These are phyloP conservation scores for Pichia exigua DNA, from an alignment of 805 yeast species.

Conservation along the genomic window DNA sequence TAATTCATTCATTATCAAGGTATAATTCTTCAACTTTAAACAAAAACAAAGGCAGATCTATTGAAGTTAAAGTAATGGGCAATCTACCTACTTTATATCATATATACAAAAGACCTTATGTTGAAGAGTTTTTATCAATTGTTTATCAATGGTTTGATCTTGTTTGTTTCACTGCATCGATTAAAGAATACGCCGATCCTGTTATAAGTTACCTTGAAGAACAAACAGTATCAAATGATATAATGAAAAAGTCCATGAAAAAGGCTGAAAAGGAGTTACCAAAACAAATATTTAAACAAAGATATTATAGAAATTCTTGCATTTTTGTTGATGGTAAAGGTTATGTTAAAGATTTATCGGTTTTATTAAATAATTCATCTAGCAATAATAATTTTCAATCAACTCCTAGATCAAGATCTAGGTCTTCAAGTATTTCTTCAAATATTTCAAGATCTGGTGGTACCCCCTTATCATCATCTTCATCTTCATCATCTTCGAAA, in stretches of 20 bases:
- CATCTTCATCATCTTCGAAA: not conserved
- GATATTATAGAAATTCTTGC: slow-evolving; percentile 79
- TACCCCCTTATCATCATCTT: not conserved
- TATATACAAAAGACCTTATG: slow-evolving; percentile 87
- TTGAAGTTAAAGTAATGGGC: slow-evolving; percentile 63
- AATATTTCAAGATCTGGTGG: slow-evolving; percentile 5
- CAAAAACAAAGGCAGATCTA: slow-evolving; percentile 51
- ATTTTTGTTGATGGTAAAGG: slow-evolving; percentile 72
- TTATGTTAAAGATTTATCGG: slow-evolving; percentile 67
- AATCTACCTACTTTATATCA: slow-evolving; percentile 75
- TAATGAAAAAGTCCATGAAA: slow-evolving; percentile 12
- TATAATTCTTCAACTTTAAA: slow-evolving; percentile 38
- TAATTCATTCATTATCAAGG: slow-evolving; percentile 83
- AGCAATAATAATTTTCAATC: slow-evolving; percentile 3
- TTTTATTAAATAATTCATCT: slow-evolving; percentile 5
- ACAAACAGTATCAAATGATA: slow-evolving; percentile 33
- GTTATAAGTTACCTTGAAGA: slow-evolving; percentile 86
- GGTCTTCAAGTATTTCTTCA: slow-evolving; percentile 10
- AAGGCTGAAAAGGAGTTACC: slow-evolving; percentile 7
- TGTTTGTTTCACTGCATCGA: slow-evolving; percentile 90
- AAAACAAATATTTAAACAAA: slow-evolving; percentile 38
- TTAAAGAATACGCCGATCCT: slow-evolving; percentile 93
- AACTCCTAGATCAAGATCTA: slow-evolving; percentile 10
- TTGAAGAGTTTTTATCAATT: slow-evolving; percentile 73
- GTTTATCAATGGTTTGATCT: slow-evolving; percentile 83